Base-by-base conservation (phyloP, 176 grass and related monocot genomes). In the Avena insularis region DNA sequence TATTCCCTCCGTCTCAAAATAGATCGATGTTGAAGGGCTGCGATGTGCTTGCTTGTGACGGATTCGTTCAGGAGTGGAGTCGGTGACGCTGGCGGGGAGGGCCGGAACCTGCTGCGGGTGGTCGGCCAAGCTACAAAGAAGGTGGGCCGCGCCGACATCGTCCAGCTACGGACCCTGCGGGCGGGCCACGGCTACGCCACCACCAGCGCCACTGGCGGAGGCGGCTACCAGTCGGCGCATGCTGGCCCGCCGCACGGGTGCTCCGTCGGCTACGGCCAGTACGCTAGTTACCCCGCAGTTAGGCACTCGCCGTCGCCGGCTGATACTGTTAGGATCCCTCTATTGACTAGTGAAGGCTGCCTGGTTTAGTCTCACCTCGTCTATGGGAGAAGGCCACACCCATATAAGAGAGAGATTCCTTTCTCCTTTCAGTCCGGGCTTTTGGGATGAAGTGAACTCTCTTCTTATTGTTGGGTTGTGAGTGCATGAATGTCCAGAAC, bases 81-180 rank as follows among this genome's bases (percentile, higher is more conserved):
- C 86, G 53, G 90, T 91, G 82, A 82, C 86, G 82, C 59, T 88
- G 82, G 4, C 82, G 82, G 86, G 8, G 65, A 77, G 31, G 90
- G 83, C 27, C 59, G 45, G 61, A 85, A 5, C 82, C 77, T 91
- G 51, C 84, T 86, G 43, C 77, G 64, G 1, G 86, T 91, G 21
- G 49, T 88, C 51, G 90, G 90, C 20, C 82, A 57, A 45, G 51
- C 86, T 91, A 10, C 85, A 1, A 70, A 77, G 12, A 91, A 85
- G 82, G 78, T 91, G 0, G 86, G 86, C 11, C 90, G 57, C 61
- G 86, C 86, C 29, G 86, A 91, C 59, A 48, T 88, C 86, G 86
- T 88, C 69, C 70, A 91, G 78, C 90, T 91, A 31, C 82, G 31
- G 1, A 91, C 89, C 6, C 75, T 91, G 2, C 35, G 77, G 9